phyloP scores from a whole-genome alignment of 306 rosid species.

The Vigna radiata region DNA sequence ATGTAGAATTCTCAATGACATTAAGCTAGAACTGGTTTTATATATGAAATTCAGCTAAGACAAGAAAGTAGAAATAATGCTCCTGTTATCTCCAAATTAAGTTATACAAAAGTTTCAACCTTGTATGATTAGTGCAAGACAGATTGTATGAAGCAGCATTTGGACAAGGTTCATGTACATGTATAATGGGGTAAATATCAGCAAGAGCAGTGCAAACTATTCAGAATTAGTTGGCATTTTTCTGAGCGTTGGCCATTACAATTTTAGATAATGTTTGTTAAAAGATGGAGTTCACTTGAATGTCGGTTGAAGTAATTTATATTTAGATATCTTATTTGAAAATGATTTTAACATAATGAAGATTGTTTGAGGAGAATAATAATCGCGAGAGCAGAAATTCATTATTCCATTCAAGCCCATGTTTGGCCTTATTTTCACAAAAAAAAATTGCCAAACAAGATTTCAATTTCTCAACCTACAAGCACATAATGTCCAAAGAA shows the following conservation, averaged over 20 bases:
- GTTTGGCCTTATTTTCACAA: background rate
- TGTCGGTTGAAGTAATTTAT: background rate
- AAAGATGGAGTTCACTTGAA: background rate
- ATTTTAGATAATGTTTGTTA: background rate
- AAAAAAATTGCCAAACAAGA: background rate
- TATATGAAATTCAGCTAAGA: constrained; percentile 22
- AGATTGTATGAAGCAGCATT: constrained; percentile 2
- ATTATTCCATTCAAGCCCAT: background rate
- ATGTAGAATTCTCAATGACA: constrained; percentile 20
- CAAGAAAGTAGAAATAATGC: constrained; percentile 14
- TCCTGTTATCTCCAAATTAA: constrained; percentile 10
- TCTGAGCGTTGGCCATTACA: background rate
- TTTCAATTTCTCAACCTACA: background rate
- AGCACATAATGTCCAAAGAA: background rate
- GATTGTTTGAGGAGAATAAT: background rate
- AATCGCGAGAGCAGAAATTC: background rate
- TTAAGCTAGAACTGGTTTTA: constrained; percentile 3
- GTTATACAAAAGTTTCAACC: background rate
- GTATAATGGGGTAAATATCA: background rate
- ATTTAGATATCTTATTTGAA: background rate
- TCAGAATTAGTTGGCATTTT: constrained; percentile 12
- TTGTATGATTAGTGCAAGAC: background rate
- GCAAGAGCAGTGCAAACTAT: constrained; percentile 11
- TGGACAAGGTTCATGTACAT: background rate
- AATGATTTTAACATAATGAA: background rate